Conservation (phyloP, 1,139 yeast species). For the Candida sanyaensis region DNA sequence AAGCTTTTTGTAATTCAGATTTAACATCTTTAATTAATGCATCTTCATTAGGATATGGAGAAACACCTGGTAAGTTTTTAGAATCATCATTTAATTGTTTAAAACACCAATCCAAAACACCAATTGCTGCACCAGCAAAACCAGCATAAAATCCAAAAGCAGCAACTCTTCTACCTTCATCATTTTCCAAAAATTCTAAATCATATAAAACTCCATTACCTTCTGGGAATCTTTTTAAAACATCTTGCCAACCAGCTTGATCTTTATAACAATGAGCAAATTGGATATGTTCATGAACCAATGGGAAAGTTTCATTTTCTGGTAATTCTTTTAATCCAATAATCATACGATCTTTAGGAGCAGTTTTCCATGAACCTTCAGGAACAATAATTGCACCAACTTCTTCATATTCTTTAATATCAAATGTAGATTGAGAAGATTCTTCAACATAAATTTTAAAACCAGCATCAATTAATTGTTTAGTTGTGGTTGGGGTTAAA, state of each 20-base stretch:
- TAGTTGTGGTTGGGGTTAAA: slow-evolving; percentile 87
- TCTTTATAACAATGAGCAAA: slow-evolving; percentile 98
- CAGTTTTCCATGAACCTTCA: slow-evolving; percentile 87
- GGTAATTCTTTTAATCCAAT: slow-evolving; percentile 95
- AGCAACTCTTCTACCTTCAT: slow-evolving; percentile 96
- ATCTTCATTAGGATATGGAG: slow-evolving; percentile 81
- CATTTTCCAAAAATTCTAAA: slow-evolving; percentile 91
- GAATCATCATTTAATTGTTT: slow-evolving; percentile 70
- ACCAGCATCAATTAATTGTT: slow-evolving; percentile 82
- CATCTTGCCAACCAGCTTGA: slow-evolving; percentile 97
- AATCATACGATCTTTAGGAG: slow-evolving; percentile 88
- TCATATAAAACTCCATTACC: slow-evolving; percentile 93
- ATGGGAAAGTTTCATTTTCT: slow-evolving; percentile 85
- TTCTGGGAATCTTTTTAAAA: slow-evolving; percentile 80
- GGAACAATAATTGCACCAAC: slow-evolving; percentile 91
- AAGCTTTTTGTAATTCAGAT: slow-evolving; percentile 59
- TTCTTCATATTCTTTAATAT: slow-evolving; percentile 68
- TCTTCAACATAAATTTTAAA: slow-evolving; percentile 87
- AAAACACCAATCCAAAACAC: slow-evolving; percentile 92
- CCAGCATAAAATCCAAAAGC: slow-evolving; percentile 99
- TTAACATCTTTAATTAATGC: slow-evolving; percentile 72
- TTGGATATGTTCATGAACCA: slow-evolving; percentile 93
- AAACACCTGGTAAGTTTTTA: slow-evolving; percentile 71
- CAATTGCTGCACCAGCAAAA: slow-evolving; percentile 98
- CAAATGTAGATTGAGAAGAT: slow-evolving; percentile 79